phyloP scores from a whole-genome alignment of 2,329 filamentous ascomycete genomes.

The Epicoccum nigrum region DNA sequence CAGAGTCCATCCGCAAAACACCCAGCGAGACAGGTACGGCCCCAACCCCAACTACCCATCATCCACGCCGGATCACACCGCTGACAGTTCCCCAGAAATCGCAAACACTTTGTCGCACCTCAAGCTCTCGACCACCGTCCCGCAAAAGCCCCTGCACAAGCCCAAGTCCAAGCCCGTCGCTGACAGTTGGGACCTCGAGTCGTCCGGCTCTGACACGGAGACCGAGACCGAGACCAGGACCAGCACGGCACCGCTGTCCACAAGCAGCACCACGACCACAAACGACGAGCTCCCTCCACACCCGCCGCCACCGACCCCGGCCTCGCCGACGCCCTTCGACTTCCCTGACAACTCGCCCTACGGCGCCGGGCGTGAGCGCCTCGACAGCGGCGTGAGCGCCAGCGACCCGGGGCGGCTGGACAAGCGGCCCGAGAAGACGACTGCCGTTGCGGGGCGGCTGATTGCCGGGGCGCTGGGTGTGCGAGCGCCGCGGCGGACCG shows the following conservation, averaged over 20 bases:
- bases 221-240: conserved; percentile 39
- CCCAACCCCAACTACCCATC: no score
- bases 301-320: conserved; percentile 45
- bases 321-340: conserved; percentile 43
- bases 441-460: conserved; percentile 85
- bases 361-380: conserved; percentile 17
- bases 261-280: conserved; percentile 12
- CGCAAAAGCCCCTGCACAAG: conserved; percentile 39
- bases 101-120: conserved; percentile 46
- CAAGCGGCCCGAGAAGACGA: conserved; percentile 83
- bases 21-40: conserved; percentile 26
- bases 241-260: conserved; percentile 28
- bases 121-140: conserved; percentile 42
- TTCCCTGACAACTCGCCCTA: conserved; percentile 36
- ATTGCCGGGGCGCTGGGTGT: conserved; percentile 89
- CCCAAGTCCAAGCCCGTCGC: conserved; percentile 54
- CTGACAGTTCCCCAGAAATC: conserved; percentile 38
- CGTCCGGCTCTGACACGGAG: conserved; percentile 48
- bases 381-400: conserved; percentile 30
- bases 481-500: conserved; percentile 78
- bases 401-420: conserved; percentile 23
- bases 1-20: conserved; percentile 22
- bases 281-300: conserved; percentile 26
- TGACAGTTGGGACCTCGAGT: conserved; percentile 81
- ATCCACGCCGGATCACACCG: not conserved